phyloP scores from a whole-genome alignment of 179 eudicot species.

The Beta corolliflora region DNA sequence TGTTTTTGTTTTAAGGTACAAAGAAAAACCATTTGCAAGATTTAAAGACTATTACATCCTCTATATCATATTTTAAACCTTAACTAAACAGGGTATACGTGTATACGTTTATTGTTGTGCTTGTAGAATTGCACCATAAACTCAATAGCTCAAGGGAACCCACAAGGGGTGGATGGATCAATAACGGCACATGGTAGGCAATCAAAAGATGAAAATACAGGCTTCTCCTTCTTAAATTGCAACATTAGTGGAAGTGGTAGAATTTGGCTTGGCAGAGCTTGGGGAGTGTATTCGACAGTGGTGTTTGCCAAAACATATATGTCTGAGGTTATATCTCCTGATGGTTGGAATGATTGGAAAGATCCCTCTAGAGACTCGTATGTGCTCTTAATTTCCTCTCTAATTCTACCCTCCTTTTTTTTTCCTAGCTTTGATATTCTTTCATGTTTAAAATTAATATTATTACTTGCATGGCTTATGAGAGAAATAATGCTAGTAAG shows the following conservation, averaged over 20 bases:
- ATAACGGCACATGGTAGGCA: constrained; percentile 76
- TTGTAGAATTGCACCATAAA: constrained; percentile 46
- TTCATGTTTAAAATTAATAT: neutral
- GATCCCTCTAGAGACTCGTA: constrained; percentile 68
- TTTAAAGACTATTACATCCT: no score
- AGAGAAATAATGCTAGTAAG: no score
- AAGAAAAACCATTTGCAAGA: no score
- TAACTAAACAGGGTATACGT: no score
- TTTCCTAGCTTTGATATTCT: neutral
- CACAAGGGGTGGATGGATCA: constrained; percentile 37
- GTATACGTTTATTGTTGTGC: neutral
- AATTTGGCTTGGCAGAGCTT: constrained; percentile 83
- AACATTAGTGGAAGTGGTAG: constrained; percentile 61
- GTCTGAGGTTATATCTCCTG: constrained; percentile 57
- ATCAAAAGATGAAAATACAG: constrained; percentile 52
- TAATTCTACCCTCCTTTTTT: neutral
- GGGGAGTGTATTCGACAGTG: constrained; percentile 70
- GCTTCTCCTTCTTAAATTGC: constrained; percentile 78
- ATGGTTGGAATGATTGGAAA: constrained; percentile 88
- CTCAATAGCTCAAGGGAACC: constrained; percentile 51
- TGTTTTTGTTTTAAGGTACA: no score
- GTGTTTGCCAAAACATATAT: constrained; percentile 61
- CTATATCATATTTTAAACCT: no score
- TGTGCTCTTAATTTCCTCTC: neutral
- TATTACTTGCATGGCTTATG: no score